These are phyloP conservation scores for Yarrowia hollandica DNA, from an alignment of 805 yeast species.

Conservation along the genomic window DNA sequence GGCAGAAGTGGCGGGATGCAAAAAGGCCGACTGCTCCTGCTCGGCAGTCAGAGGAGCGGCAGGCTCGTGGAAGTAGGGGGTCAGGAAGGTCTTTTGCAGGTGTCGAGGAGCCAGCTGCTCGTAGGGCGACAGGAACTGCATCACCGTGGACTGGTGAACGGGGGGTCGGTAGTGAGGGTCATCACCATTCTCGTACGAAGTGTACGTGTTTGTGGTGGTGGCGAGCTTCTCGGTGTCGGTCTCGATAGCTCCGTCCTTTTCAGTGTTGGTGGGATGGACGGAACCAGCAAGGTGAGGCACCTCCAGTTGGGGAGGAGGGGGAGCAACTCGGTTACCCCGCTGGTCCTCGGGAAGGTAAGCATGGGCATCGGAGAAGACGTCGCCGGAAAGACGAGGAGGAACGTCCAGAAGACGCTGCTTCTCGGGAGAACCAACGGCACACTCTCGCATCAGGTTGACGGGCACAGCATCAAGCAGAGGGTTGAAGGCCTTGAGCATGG, in stretches of 20 bases:
- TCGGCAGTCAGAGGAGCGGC: conserved; percentile 41
- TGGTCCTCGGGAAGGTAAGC: conserved; percentile 25
- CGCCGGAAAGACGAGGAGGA: conserved; percentile 23
- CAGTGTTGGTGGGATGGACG: not conserved
- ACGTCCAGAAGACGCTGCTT: conserved; percentile 14
- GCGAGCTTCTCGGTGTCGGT: conserved; percentile 9
- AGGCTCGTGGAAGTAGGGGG: conserved; percentile 39
- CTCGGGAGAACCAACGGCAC: not conserved
- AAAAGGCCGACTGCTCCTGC: conserved; percentile 65
- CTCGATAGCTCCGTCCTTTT: conserved; percentile 4
- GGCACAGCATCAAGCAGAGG: conserved; percentile 50
- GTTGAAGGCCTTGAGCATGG: conserved; percentile 65
- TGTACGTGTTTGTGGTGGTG: conserved; percentile 20
- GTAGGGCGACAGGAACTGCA: conserved; percentile 58
- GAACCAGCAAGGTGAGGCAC: not conserved
- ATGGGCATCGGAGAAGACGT: conserved; percentile 23
- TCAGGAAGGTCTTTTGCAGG: conserved; percentile 37
- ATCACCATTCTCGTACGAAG: not conserved
- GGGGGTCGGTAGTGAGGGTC: conserved; percentile 23
- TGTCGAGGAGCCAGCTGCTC: conserved; percentile 47
- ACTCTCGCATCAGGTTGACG: conserved; percentile 38
- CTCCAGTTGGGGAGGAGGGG: not conserved
- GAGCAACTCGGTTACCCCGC: not conserved
- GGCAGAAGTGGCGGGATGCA: conserved; percentile 70
- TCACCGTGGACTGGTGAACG: conserved; percentile 36